Evolutionary conservation across 2,329 filamentous ascomycete species (phyloP).

Genomic region (Aspergillus fumigatus): DNA sequence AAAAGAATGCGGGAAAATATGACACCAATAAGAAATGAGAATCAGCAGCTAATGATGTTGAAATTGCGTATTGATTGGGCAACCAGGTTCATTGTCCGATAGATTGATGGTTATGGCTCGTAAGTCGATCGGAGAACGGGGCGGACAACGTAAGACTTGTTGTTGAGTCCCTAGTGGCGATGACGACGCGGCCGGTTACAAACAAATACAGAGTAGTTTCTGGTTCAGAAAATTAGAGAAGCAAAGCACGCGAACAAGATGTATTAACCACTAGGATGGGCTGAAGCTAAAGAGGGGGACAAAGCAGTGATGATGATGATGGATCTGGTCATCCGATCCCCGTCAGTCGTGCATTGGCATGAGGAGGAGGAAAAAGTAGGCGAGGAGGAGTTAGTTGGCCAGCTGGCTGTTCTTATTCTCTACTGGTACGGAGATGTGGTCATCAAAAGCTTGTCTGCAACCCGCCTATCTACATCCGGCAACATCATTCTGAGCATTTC

Average conservation of each 20-base stretch:
- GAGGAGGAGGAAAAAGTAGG: background rate
- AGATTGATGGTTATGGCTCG: background rate
- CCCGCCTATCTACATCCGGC: background rate
- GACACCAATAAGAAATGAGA: slow-evolving; percentile 4
- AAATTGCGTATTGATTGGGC: background rate
- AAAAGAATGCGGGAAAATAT: slow-evolving; percentile 5
- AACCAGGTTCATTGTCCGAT: background rate
- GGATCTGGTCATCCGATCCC: background rate
- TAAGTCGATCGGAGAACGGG: background rate
- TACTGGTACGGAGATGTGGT: background rate
- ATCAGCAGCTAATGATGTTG: background rate
- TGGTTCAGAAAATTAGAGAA: background rate
- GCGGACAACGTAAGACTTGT: background rate
- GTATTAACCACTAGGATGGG: background rate
- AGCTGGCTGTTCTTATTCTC: too few species aligned
- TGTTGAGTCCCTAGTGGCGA: background rate
- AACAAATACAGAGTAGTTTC: background rate
- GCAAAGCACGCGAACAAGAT: background rate
- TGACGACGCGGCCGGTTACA: background rate
- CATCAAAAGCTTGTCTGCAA: background rate
- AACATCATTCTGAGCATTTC: background rate
- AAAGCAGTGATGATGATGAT: background rate
- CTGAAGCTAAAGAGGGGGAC: background rate
- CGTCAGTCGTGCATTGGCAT: background rate
- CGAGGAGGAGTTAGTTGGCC: background rate